A percentile compares a stretch with the other conserved stretches of the same genome.
phyloP scores from a whole-genome alignment of 306 rosid species.

The Vigna nakashimae region DNA sequence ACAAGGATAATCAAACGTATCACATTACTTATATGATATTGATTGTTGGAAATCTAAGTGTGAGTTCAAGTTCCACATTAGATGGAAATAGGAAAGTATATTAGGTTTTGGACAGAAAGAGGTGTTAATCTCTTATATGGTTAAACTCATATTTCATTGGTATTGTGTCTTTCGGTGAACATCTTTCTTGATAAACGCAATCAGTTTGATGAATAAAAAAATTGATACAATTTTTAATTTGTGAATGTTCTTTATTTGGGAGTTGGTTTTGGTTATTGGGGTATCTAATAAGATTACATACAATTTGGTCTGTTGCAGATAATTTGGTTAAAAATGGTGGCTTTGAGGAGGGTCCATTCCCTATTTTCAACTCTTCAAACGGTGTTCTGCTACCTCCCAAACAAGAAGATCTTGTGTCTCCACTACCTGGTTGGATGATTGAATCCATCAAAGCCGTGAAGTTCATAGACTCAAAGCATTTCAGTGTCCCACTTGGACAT shows the following conservation, averaged over 20 bases:
- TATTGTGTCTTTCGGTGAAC: too few relatives aligned
- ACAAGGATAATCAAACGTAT: constrained; percentile 64
- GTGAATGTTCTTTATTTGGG: too few relatives aligned
- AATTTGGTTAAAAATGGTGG: constrained; percentile 80
- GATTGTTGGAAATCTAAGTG: too few relatives aligned
- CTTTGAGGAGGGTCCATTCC: constrained; percentile 91
- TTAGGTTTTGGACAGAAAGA: too few relatives aligned
- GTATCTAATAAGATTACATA: constrained; percentile 11
- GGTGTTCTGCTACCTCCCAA: constrained; percentile 91
- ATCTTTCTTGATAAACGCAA: fast-evolving
- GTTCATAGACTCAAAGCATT: constrained; percentile 66
- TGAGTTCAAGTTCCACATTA: too few relatives aligned
- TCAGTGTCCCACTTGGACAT: constrained; percentile 63
- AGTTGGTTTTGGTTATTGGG: too few relatives aligned
- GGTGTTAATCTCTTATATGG: too few relatives aligned
- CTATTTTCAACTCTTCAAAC: constrained; percentile 70
- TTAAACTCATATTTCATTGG: too few relatives aligned
- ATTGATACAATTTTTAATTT: too few relatives aligned
- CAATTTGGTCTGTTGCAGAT: constrained; percentile 54
- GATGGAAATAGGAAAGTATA: too few relatives aligned
- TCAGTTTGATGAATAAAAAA: too few relatives aligned
- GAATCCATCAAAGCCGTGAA: constrained; percentile 90
- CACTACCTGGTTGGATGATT: constrained; percentile 93
- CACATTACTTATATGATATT: too few relatives aligned
- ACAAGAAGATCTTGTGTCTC: constrained; percentile 79